Conservation (phyloP, 2,329 filamentous ascomycete genomes). For the Teratosphaeria nubilosa region DNA sequence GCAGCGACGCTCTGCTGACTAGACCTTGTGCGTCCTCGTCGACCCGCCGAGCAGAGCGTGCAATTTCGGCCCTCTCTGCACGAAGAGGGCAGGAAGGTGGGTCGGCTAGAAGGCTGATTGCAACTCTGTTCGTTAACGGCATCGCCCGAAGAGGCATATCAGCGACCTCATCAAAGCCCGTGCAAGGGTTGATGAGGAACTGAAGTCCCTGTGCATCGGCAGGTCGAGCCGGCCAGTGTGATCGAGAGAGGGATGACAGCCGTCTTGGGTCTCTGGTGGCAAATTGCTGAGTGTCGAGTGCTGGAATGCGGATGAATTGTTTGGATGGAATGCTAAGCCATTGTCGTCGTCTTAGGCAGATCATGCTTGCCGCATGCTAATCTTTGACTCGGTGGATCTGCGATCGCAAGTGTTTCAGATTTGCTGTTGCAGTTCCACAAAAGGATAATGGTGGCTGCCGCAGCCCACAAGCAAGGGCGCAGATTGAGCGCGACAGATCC, state of each 20-base stretch:
- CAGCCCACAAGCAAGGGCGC: conserved; percentile 1
- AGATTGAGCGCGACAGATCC: neutral
- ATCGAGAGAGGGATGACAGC: conserved; percentile 17
- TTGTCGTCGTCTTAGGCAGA: conserved; percentile 10
- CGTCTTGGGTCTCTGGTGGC: conserved; percentile 14
- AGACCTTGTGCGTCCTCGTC: conserved; percentile 21
- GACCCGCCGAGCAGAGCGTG: conserved; percentile 16
- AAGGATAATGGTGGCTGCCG: neutral
- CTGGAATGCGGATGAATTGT: conserved; percentile 13
- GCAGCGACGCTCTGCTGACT: conserved; percentile 14
- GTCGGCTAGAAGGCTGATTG: conserved; percentile 18
- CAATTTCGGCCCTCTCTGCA: conserved; percentile 23
- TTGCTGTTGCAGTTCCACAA: neutral
- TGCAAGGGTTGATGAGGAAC: conserved; percentile 19
- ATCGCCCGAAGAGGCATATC: conserved; percentile 8
- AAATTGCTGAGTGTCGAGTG: conserved; percentile 14
- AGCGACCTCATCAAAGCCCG: conserved; percentile 16
- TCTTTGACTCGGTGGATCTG: neutral
- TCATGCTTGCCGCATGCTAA: neutral
- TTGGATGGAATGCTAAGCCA: conserved; percentile 17
- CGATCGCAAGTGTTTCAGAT: neutral
- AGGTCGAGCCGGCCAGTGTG: conserved; percentile 1
- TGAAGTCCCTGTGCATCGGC: neutral
- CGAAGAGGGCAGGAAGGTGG: conserved; percentile 18
- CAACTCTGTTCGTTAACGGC: conserved; percentile 6